phyloP scores from a whole-genome alignment of 371 early-diverging fungal genomes.

The Blakeslea trispora region DNA sequence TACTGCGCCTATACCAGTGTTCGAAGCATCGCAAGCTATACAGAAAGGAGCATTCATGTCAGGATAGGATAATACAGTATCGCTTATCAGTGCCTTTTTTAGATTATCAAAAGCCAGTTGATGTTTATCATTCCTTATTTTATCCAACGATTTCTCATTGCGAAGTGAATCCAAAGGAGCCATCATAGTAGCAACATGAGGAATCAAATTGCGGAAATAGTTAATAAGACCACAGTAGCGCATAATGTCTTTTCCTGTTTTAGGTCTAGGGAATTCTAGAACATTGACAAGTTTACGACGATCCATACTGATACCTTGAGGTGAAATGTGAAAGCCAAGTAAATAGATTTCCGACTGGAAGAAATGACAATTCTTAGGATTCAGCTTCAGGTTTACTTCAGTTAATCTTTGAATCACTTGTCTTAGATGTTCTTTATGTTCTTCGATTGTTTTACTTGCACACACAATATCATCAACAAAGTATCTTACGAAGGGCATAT shows the following conservation, averaged over 20 bases:
- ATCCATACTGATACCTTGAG: constrained; percentile 15
- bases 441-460: background rate
- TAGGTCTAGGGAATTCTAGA: constrained; percentile 11
- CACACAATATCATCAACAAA: constrained; percentile 22
- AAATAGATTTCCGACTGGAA: constrained; percentile 6
- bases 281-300: constrained; percentile 23
- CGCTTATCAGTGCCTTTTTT: background rate
- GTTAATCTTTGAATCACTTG: constrained; percentile 18
- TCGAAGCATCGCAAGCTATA: constrained; percentile 41
- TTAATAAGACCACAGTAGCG: constrained; percentile 22
- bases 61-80: too few relatives aligned
- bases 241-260: constrained; percentile 18
- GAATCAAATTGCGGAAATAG: constrained; percentile 25
- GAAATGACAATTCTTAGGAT: constrained; percentile 21
- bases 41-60: constrained; percentile 24
- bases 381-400: constrained; percentile 18
- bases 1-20: constrained; percentile 30
- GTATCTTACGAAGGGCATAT: background rate
- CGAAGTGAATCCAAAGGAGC: constrained; percentile 25
- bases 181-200: constrained; percentile 10
- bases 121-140: constrained; percentile 1
- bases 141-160: constrained; percentile 1
- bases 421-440: constrained; percentile 15
- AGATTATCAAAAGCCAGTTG: constrained; percentile 1
- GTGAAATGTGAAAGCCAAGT: constrained; percentile 17